Base-by-base conservation (phyloP, 139 green algal genomes). In the Trebouxia sp. region DNA sequence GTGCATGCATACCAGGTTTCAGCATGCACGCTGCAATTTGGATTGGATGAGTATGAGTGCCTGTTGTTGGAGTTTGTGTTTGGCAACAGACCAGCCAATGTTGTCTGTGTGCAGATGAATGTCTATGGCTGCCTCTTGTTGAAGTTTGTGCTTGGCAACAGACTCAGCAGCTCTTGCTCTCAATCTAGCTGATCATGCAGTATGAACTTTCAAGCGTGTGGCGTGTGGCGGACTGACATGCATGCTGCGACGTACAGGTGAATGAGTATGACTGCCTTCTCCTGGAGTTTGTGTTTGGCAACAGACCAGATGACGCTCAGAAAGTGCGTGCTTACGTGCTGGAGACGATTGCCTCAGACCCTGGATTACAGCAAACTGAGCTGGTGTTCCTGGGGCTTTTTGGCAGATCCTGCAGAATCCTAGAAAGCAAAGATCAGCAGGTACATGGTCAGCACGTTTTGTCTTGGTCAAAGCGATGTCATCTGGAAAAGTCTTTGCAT, bases 331-430 rank as follows among this genome's bases (percentile, higher is more conserved):
- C 87, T 2, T 92, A 82, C 53, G 85, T 98, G 66, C 87, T 97
- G 83, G 91, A 96, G 43, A 89, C 89, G 55, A 92, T 98, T 39
- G 89, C 90, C 43, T 88, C 84, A 17, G 94, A 98, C 86, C 88
- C 93, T 10, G 94, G 94, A 9, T 84, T 95, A 62, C 89, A 96
- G 82, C 92, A 98, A 86, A 87, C 91, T 1, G 90, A 96, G 87
- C 87, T 96, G 72, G 84, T 97, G 17, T 93, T 98, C 77, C 84
- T 95, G 75, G 94, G 93, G 2, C 86, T 96, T 6, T 98, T 97
- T 85, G 94, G 93, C 5, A 88, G 94, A 51, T 80, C 91, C 20
- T 95, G 89, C 88, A 82, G 90, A 56, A 65, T 95, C 35, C 83
- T 95, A 70, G 85, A 91, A n/a, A 81, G 9, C 11, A 74, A 45